Evolutionary conservation across 768 basidiomycete species (phyloP).

Genomic region (Kwoniella dendrophila): DNA sequence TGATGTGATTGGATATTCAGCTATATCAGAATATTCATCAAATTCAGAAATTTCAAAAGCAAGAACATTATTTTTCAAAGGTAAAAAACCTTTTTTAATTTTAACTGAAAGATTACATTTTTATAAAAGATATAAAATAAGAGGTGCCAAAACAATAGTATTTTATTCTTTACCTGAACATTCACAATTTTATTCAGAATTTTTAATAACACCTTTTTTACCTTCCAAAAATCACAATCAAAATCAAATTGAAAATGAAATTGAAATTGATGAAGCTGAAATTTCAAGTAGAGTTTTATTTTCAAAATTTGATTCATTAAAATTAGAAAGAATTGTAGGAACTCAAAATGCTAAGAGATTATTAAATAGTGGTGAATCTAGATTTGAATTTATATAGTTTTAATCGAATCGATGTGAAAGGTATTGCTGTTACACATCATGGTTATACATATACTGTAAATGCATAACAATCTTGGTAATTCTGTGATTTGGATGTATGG

Average conservation of each 20-base stretch:
- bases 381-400: constrained; percentile 57
- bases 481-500: too few relatives aligned
- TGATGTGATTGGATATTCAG: constrained; percentile 69
- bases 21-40: constrained; percentile 90
- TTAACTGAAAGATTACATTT: constrained; percentile 99
- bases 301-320: constrained; percentile 85
- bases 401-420: too few relatives aligned
- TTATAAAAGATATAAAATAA: constrained; percentile 90
- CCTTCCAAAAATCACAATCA: constrained; percentile 67
- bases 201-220: constrained; percentile 83
- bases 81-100: constrained; percentile 80
- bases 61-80: constrained; percentile 86
- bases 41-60: constrained; percentile 94
- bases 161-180: constrained; percentile 93
- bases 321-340: constrained; percentile 80
- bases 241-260: constrained; percentile 82
- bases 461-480: too few relatives aligned
- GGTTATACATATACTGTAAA: too few relatives aligned
- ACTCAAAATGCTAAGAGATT: constrained; percentile 58
- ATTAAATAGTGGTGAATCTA: constrained; percentile 54
- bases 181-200: constrained; percentile 86
- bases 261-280: constrained; percentile 81
- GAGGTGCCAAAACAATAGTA: constrained; percentile 87
- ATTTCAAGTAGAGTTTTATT: constrained; percentile 79
- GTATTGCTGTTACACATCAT: too few relatives aligned